Evolutionary conservation across 345 rosid genomes (phyloP), one percentile per base, ranked within the genome.

Genomic region (Mallotus nudiflorus): DNA sequence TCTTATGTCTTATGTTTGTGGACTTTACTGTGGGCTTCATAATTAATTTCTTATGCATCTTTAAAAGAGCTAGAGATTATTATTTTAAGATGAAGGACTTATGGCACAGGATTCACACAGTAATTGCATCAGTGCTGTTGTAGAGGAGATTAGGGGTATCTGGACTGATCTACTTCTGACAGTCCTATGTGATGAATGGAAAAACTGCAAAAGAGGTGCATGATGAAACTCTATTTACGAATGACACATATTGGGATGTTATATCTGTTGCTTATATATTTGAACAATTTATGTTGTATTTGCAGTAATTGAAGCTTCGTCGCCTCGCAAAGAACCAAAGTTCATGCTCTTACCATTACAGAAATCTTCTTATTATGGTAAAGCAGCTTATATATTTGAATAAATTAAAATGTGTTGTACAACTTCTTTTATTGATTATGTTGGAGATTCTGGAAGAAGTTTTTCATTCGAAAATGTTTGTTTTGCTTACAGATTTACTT

Each of bases 161-260:
- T 96, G 99, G 99, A 73, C 83, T n/a, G 99, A 96, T 85, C 80
- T 87, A 64, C 85, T 96, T 71, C 60, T 88, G 72, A 78, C 79
- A 2, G 90, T 91, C 61, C 76, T 96, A 33, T 73, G 80, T 82
- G 88, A 89, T 84, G 98, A 92, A 82, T 96, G 99, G 99, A 89
- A 85, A 75, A 88, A 86, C 78, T 95, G 99, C 87, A 95, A 92
- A 85, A 84, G 85, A 88, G 99, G 99, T 85, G 86, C 68, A 62
- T 78, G 39, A 52, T 53, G 19, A 63, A 58, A 58, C 50, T 59
- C 55, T 62, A 69, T 24, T 24, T 60, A 59, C 64, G 68, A 65
- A 48, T 56, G n/a, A n/a, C n/a, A n/a, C n/a, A n/a, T 56, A 31
- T 58, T 73, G 63, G 68, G 24, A 60, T 63, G 27, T 77, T 29